Conservation (phyloP, 2,329 filamentous ascomycete species). For the Ophiosphaerella narmari region DNA sequence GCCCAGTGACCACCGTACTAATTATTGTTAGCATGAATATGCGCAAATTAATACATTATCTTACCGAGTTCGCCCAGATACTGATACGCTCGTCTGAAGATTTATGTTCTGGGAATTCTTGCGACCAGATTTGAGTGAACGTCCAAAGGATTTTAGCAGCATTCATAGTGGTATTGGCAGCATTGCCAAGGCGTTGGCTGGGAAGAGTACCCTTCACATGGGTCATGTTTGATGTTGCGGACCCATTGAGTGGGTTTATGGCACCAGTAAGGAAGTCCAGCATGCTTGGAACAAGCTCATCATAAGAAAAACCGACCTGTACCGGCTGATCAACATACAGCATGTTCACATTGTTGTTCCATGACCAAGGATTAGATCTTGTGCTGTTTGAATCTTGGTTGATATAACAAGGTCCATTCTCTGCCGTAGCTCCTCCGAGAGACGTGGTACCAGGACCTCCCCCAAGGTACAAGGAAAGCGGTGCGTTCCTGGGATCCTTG, state of each 20-base stretch:
- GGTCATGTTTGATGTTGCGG: constrained; percentile 8
- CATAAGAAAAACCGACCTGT: constrained; percentile 64
- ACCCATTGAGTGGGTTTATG: constrained; percentile 9
- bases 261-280: constrained; percentile 15
- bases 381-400: constrained; percentile 25
- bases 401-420: constrained; percentile 22
- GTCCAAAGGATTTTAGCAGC: constrained; percentile 23
- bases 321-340: constrained; percentile 72
- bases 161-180: constrained; percentile 22
- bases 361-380: constrained; percentile 22
- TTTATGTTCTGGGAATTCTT: constrained; percentile 24
- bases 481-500: constrained; percentile 18
- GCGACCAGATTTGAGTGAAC: constrained; percentile 23
- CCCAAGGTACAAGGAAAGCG: constrained; percentile 16
- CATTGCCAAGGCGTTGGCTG: constrained; percentile 5
- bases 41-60: not conserved
- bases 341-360: constrained; percentile 42
- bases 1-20: constrained; percentile 60
- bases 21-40: not conserved
- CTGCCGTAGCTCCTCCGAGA: constrained; percentile 21
- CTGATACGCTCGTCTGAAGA: constrained; percentile 23
- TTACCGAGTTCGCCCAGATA: constrained; percentile 34
- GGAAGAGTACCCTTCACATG: constrained; percentile 13
- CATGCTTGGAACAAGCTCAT: constrained; percentile 44
- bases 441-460: constrained; percentile 23